These are phyloP conservation scores for Bipolaris bicolor DNA, from an alignment of 2,329 filamentous ascomycete species.

Conservation along the genomic window DNA sequence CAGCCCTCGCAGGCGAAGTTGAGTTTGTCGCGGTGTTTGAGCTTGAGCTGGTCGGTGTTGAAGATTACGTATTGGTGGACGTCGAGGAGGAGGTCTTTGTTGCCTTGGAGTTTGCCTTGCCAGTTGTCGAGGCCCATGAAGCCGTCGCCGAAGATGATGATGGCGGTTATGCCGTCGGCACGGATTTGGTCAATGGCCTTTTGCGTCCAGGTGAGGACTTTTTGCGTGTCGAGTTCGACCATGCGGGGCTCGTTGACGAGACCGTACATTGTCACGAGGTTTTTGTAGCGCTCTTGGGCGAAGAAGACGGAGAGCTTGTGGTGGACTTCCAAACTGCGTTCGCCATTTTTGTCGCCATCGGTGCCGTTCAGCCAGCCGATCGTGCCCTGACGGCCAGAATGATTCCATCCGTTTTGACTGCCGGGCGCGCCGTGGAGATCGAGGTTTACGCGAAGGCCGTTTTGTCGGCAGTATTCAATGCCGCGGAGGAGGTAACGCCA, in stretches of 20 bases:
- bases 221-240: constrained; percentile 65
- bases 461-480: constrained; percentile 92
- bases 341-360: constrained; percentile 75
- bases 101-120: constrained; percentile 78
- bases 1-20: constrained; percentile 87
- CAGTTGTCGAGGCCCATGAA: constrained; percentile 92
- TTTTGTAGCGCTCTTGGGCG: constrained; percentile 88
- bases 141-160: constrained; percentile 89
- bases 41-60: constrained; percentile 83
- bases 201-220: constrained; percentile 80
- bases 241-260: constrained; percentile 94
- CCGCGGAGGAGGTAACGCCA: constrained; percentile 93
- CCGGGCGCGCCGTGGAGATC: constrained; percentile 92
- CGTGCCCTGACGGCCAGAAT: constrained; percentile 80
- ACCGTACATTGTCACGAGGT: constrained; percentile 90
- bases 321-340: constrained; percentile 86
- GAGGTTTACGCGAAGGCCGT: constrained; percentile 89
- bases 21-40: constrained; percentile 82
- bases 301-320: constrained; percentile 90
- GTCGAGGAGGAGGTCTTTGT: constrained; percentile 82
- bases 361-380: constrained; percentile 94
- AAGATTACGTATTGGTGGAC: constrained; percentile 99
- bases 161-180: constrained; percentile 73
- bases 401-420: constrained; percentile 97
- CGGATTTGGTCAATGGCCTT: constrained; percentile 75